Conservation (phyloP, 1,284 basidiomycete species). For the Malassezia dermatis region DNA sequence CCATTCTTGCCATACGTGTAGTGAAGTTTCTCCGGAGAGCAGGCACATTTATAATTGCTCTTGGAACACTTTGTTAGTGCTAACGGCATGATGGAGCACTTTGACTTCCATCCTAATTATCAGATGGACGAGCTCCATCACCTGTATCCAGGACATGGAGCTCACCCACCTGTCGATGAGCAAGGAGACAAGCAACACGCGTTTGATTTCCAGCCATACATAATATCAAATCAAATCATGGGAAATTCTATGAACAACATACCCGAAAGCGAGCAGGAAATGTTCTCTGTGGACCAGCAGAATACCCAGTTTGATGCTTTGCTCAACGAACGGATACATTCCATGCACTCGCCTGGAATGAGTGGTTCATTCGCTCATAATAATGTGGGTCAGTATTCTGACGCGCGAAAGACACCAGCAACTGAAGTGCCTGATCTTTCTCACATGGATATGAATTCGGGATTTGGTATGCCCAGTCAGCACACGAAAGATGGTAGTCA, state of each 20-base stretch:
- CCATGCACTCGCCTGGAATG: background rate
- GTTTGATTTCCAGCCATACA: background rate
- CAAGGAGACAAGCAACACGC: background rate
- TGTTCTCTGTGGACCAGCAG: background rate
- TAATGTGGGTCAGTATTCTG: background rate
- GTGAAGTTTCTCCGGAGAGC: background rate
- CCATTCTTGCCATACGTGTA: background rate
- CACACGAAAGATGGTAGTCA: background rate
- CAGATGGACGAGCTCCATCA: background rate
- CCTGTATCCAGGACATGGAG: background rate
- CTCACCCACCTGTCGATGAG: background rate
- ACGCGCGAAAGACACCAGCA: background rate
- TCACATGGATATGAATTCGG: background rate
- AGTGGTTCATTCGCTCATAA: background rate
- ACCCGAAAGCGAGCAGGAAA: background rate
- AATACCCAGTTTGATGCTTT: background rate
- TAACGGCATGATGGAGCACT: slow-evolving; percentile 31
- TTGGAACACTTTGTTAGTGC: background rate
- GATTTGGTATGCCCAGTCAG: background rate
- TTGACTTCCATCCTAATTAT: slow-evolving; percentile 30
- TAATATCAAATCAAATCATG: background rate
- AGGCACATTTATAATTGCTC: background rate
- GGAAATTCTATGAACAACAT: background rate
- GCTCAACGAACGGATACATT: background rate
- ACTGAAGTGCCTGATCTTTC: background rate